A percentile compares a stretch with the other conserved stretches of the same genome.
Conservation (phyloP, 257 asterid species). For the Solanum tarapatanum region DNA sequence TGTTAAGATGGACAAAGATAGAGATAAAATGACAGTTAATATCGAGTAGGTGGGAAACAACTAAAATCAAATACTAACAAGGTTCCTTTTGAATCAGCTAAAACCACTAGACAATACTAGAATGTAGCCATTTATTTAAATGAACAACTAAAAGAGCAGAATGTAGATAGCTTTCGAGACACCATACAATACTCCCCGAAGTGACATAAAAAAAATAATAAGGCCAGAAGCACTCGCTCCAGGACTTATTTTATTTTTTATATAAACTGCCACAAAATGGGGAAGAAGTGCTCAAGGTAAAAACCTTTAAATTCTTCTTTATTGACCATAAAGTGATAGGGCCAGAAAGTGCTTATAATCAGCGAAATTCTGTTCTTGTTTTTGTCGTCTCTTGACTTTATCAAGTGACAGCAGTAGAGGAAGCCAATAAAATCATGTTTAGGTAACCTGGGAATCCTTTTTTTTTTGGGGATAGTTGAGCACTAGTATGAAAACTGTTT, state of each 20-base stretch:
- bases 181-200: background rate
- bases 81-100: background rate
- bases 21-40: background rate
- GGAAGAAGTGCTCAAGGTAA: background rate
- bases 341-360: background rate
- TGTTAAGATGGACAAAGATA: background rate
- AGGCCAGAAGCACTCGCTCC: background rate
- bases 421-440: background rate
- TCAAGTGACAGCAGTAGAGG: background rate
- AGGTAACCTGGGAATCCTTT: background rate
- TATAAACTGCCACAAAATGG: background rate
- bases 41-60: background rate
- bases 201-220: background rate
- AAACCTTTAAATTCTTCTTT: background rate
- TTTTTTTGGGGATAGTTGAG: background rate
- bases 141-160: background rate
- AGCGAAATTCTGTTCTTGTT: background rate
- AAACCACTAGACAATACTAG: background rate
- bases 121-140: background rate
- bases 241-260: background rate
- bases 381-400: background rate
- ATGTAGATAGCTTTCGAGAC: background rate
- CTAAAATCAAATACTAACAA: background rate
- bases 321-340: background rate
- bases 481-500: background rate